phyloP scores from a whole-genome alignment of 768 basidiomycete genomes.

The Psilocybe azurescens region DNA sequence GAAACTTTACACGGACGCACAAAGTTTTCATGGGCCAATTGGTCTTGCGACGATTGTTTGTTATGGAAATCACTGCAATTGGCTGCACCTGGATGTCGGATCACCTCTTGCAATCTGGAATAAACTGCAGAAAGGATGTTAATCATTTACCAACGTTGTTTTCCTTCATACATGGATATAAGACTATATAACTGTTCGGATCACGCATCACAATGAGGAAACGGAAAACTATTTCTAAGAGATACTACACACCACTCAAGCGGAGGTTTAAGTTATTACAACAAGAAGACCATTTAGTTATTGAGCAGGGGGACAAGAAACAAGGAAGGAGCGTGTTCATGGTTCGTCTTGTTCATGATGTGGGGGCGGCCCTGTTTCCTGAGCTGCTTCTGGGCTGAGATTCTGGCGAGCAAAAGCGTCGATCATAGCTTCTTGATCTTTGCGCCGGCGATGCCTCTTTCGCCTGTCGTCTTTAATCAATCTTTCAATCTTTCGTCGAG shows the following conservation, averaged over 20 bases:
- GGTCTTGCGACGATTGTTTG: no score
- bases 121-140: not conserved
- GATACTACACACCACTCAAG: conserved; percentile 24
- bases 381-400: conserved; percentile 34
- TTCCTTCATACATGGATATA: not conserved
- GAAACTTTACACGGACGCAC: no score
- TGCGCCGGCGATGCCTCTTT: conserved; percentile 79
- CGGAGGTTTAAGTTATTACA: conserved; percentile 30
- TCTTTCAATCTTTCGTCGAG: conserved; percentile 74
- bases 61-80: no score
- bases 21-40: no score
- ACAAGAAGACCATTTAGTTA: conserved; percentile 8
- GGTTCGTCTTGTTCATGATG: conserved; percentile 23
- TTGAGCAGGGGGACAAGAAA: conserved; percentile 14
- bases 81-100: no score
- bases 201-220: conserved; percentile 11
- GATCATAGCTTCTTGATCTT: conserved; percentile 84
- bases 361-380: conserved; percentile 20
- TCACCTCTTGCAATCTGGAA: no score
- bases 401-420: conserved; percentile 74
- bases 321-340: conserved; percentile 9
- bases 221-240: conserved; percentile 24
- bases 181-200: conserved; percentile 16
- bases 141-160: not conserved
- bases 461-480: conserved; percentile 87